phyloP scores from a whole-genome alignment of 108 stramenopile species.

The Conticribra weissflogii region DNA sequence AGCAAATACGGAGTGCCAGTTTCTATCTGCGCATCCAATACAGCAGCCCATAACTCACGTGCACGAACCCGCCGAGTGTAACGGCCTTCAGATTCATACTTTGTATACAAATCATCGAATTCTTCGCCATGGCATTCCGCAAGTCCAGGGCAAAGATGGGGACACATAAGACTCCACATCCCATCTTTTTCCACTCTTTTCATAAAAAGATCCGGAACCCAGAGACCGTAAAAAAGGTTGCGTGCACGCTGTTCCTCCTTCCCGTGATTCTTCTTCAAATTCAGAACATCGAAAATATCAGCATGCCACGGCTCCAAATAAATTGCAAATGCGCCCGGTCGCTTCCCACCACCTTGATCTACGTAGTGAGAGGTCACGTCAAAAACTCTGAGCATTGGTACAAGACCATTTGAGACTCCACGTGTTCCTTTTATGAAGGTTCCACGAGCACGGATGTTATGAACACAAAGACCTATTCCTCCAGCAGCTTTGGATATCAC shows the following conservation, averaged over 20 bases:
- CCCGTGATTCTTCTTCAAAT: conserved; percentile 97
- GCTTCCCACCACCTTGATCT: conserved; percentile 97
- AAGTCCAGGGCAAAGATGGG: conserved; percentile 90
- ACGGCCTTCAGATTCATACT: conserved; percentile 87
- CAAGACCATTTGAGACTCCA: conserved; percentile 94
- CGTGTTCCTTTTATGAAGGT: conserved; percentile 94
- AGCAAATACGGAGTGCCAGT: conserved; percentile 98
- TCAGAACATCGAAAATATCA: conserved; percentile 92
- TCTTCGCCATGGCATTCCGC: conserved; percentile 84
- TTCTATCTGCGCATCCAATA: conserved; percentile 94
- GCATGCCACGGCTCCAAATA: conserved; percentile 99
- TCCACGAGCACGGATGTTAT: conserved; percentile 94
- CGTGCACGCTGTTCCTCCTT: conserved; percentile 95
- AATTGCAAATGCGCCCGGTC: conserved; percentile 96
- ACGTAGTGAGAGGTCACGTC: conserved; percentile 97
- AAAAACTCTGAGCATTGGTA: conserved; percentile 99
- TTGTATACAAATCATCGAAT: conserved; percentile 87
- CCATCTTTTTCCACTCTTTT: conserved; percentile 91
- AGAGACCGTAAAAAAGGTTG: conserved; percentile 97
- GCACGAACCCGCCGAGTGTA: conserved; percentile 80
- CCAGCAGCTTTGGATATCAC: conserved; percentile 94
- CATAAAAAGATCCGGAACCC: conserved; percentile 98
- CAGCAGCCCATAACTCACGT: conserved; percentile 86
- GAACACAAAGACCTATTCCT: conserved; percentile 95
- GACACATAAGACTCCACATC: conserved; percentile 97